Base-by-base conservation (phyloP, 345 rosid species). In the Salix viminalis region DNA sequence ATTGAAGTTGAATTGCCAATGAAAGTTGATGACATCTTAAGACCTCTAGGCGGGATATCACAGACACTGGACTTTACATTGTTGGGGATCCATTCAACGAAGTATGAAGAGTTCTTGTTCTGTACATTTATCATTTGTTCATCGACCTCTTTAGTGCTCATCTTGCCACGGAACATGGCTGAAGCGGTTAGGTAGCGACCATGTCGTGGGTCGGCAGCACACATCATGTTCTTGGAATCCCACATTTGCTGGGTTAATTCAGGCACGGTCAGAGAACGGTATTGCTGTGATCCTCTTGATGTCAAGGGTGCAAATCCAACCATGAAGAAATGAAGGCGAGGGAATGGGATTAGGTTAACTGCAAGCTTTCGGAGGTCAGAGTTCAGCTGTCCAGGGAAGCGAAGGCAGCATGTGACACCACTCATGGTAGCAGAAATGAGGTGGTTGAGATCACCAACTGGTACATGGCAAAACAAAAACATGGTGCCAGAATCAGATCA, bases 361-460 rank as follows among this genome's bases (percentile, higher is more conserved):
- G 81, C 81, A 11, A 78, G 81, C 72, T 78, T 78, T 32, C 81
- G 60, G 2, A 78, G 76, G 65, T 78, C 81, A n/a, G 81, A 78
- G 71, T 78, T 78, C 42, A 78, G 72, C 66, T 78, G 81, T 39
- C 81, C 81, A 6, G 81, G 81, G 76, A 78, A 78, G 9, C 81
- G 73, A 24, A 78, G 81, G 80, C 80, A 77, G 44, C 80, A 77
- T 4, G 80, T 77, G 44, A 77, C 80, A 26, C 80, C 80, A 21
- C 81, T 78, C 81, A 78, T 78, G 67, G 81, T 78, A 10, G 81
- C 81, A 67, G 81, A 78, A 28, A 78, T 78, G 41, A 78, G 81
- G 46, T 78, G 81, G 66, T 78, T 78, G 67, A 78, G 76, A 78
- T 78, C 81, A 6, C 81, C 81, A 54, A 78, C 81, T 78, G 81